Percentiles rank a stretch among this genome's conserved stretches.
phyloP scores from a whole-genome alignment of 306 rosid genomes.

The Cyamopsis tetragonoloba region DNA sequence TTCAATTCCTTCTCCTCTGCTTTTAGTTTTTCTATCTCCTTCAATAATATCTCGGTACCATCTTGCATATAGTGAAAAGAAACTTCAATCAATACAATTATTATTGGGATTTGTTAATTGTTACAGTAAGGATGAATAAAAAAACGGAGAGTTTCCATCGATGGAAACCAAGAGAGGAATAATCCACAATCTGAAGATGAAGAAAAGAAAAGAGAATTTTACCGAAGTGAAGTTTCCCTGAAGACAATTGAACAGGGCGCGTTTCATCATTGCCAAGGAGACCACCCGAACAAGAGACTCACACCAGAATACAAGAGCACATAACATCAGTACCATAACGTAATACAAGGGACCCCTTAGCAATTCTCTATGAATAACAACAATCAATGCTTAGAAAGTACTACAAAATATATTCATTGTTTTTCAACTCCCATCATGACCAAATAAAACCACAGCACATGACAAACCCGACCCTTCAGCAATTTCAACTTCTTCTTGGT shows the following conservation, averaged over 20 bases:
- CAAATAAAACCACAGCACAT: too few relatives aligned
- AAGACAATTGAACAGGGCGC: slow-evolving; percentile 27
- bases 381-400: slow-evolving; percentile 6
- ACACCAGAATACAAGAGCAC: slow-evolving; percentile 70
- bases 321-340: slow-evolving; percentile 53
- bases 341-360: slow-evolving; percentile 77
- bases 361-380: slow-evolving; percentile 64
- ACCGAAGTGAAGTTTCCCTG: slow-evolving; percentile 48
- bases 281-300: slow-evolving; percentile 70
- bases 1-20: slow-evolving; percentile 60
- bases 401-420: too few relatives aligned
- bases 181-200: not conserved
- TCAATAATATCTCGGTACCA: slow-evolving; percentile 43
- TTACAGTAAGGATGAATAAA: not conserved
- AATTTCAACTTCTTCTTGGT: slow-evolving; percentile 58
- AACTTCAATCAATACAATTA: not conserved
- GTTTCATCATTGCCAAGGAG: slow-evolving; percentile 28
- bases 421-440: too few relatives aligned
- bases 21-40: slow-evolving; percentile 48
- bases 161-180: not conserved
- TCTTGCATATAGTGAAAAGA: slow-evolving; percentile 33
- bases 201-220: not conserved
- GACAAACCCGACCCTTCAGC: slow-evolving; percentile 45
- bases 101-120: too few relatives aligned
- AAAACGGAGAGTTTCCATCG: not conserved